These are phyloP conservation scores for Lichenothelia convexa DNA, from an alignment of 495 filamentous ascomycete genomes.

Conservation along the genomic window DNA sequence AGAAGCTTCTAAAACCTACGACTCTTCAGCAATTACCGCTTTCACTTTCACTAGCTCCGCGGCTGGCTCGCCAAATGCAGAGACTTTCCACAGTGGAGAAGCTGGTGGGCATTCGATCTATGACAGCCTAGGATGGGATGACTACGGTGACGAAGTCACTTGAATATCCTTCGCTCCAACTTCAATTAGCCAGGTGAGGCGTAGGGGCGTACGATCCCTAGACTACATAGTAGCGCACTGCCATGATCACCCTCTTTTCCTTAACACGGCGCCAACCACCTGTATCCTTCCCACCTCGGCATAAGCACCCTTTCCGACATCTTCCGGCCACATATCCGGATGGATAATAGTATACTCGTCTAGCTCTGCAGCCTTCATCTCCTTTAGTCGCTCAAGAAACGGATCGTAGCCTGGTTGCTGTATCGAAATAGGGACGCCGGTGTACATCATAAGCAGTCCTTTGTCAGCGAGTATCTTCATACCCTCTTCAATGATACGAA, in stretches of 20 bases:
- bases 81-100: no score
- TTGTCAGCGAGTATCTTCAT: background rate
- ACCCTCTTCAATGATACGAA: slow-evolving; percentile 1
- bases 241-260: background rate
- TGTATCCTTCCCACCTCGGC: slow-evolving; percentile 1
- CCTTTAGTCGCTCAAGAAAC: background rate
- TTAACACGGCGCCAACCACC: slow-evolving; percentile 1
- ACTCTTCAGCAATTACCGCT: no score
- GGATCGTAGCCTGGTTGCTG: background rate
- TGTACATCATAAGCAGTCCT: slow-evolving; percentile 1
- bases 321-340: slow-evolving; percentile 2
- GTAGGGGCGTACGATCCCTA: no score
- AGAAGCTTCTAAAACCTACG: no score
- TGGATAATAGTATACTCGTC: slow-evolving; percentile 1
- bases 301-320: background rate
- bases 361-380: slow-evolving; percentile 1
- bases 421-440: background rate
- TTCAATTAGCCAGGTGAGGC: no score
- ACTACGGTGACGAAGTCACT: no score
- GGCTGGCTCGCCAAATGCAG: no score
- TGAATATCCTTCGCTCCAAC: no score
- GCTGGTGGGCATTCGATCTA: no score
- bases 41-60: no score
- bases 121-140: no score
- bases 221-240: background rate